These are phyloP conservation scores for Phylloporus sp. DNA, from an alignment of 768 basidiomycete genomes.

Conservation along the genomic window DNA sequence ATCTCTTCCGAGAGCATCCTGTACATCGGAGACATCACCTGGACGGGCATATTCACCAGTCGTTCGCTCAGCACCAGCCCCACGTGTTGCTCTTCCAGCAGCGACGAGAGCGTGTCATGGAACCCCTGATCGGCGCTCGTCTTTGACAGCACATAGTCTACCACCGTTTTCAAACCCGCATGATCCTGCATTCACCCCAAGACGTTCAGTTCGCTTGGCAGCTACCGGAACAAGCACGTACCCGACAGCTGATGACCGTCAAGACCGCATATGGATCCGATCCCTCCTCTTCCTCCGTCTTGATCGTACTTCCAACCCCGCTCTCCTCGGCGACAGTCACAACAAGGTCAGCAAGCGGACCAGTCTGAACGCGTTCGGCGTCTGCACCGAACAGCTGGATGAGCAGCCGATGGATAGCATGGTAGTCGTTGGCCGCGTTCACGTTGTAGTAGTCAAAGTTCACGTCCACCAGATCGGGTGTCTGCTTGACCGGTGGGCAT, in stretches of 20 bases:
- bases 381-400: conserved; percentile 68
- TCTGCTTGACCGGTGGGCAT: conserved; percentile 11
- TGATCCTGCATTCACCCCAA: conserved; percentile 48
- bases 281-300: conserved; percentile 56
- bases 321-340: conserved; percentile 68
- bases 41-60: conserved; percentile 92
- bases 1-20: conserved; percentile 82
- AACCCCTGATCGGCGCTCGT: conserved; percentile 45
- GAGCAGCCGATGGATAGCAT: conserved; percentile 73
- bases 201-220: background rate
- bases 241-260: conserved; percentile 76
- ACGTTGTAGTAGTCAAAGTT: conserved; percentile 90
- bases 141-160: conserved; percentile 65
- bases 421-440: conserved; percentile 75
- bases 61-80: conserved; percentile 86
- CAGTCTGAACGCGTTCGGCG: conserved; percentile 62
- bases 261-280: conserved; percentile 83
- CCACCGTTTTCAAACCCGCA: conserved; percentile 62
- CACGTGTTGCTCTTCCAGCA: conserved; percentile 41
- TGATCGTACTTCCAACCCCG: conserved; percentile 81
- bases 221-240: conserved; percentile 27
- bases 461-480: conserved; percentile 22
- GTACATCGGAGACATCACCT: conserved; percentile 90
- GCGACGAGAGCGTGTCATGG: conserved; percentile 46
- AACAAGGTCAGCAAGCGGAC: conserved; percentile 76